These are phyloP conservation scores for Solanum virginianum DNA, from an alignment of 257 asterid genomes.

Conservation along the genomic window DNA sequence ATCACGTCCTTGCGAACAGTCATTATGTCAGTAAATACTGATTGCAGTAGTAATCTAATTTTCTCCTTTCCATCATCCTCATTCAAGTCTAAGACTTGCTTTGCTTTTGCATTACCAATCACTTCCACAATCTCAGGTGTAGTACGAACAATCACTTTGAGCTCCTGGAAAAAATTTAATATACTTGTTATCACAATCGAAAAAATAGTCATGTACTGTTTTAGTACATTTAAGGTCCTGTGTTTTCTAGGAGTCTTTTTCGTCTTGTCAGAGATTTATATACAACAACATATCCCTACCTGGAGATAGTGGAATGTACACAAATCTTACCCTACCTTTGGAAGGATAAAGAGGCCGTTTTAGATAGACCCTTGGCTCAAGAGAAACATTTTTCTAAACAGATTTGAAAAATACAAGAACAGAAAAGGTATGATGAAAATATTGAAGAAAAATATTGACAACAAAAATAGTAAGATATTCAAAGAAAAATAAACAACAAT, in stretches of 20 bases:
- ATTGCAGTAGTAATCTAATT: constrained; percentile 42
- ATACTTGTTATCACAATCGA: neutral
- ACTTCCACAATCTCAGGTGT: constrained; percentile 90
- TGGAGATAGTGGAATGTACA: too few relatives aligned
- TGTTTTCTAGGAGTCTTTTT: neutral
- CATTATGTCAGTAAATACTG: constrained; percentile 66
- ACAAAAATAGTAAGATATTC: neutral
- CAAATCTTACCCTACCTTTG: too few relatives aligned
- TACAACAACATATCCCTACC: too few relatives aligned
- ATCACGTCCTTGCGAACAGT: constrained; percentile 42
- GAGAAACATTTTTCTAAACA: neutral
- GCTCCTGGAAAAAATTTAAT: constrained; percentile 42
- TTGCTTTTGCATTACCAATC: constrained; percentile 41
- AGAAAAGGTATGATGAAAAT: neutral
- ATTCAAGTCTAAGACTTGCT: constrained; percentile 23
- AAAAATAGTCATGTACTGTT: neutral
- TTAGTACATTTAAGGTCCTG: neutral
- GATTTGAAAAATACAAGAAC: neutral
- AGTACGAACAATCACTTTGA: constrained; percentile 42
- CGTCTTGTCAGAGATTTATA: neutral
- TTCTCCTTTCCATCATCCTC: constrained; percentile 41
- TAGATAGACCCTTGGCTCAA: too few relatives aligned
- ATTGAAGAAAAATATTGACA: neutral
- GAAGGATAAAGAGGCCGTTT: too few relatives aligned
- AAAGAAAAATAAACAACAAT: neutral